Evolutionary conservation across 371 early-diverging fungal species (phyloP), one percentile per base, ranked within the genome.

Genomic region (Mucor piriformis): DNA sequence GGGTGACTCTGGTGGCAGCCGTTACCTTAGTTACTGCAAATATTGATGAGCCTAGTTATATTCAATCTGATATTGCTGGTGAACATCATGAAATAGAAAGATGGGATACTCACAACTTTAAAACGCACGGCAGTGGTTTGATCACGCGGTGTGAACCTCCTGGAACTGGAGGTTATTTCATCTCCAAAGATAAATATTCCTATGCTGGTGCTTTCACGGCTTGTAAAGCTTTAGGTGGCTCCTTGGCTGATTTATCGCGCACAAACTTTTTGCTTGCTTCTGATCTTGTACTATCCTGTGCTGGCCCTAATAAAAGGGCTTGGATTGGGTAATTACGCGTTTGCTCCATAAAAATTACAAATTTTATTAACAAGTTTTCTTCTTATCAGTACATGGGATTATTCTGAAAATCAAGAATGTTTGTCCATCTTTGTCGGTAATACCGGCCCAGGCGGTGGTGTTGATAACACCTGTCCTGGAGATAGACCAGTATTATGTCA

Each of bases 401-500:
- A 43, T 43, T 11, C 29, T 32, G 6, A 40, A 15, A 40, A 29
- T 48, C 48, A 34, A 37, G 57, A 57, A 11, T 58, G 58, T 50
- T 18, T 58, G 3, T 58, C 42, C 12, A 16, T 58, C 12, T 32
- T 29, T 29, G 40, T 50, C 12, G 50, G 34, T n/a, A 25, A 27
- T 12, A 16, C 7, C 11, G 40, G 25, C 13, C 50, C 58, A 29
- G 50, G 50, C 6, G 50, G 33, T 38, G 50, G 40, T 7, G 23
- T 58, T 32, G 43, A 54, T n/a, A 34, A 61, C 3, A 27, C 23
- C 7, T 60, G 60, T 38, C 13, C 21, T n/a, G 60, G 54, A 0
- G 47, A 46, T 23, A 52, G 29, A 29, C 60, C 38, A 46, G 60
- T 47, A n/a, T 25, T 60, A 15, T 60, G 60, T 44, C 60, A 60